Evolutionary conservation across 352 stramenopile species (phyloP).

Genomic region (Phytophthora europaea): DNA sequence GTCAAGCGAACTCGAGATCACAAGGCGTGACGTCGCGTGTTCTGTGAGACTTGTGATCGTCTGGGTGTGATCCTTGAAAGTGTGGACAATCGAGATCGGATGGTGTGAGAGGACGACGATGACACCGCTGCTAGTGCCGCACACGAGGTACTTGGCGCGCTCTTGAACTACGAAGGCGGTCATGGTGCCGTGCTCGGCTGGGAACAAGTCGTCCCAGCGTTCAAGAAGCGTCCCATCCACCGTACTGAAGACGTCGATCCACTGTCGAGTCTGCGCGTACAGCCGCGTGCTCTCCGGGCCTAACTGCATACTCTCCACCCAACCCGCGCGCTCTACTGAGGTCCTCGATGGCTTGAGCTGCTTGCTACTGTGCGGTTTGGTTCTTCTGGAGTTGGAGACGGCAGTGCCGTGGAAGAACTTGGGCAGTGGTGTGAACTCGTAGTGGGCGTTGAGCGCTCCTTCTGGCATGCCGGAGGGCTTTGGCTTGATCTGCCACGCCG

Average conservation of each 20-base stretch:
- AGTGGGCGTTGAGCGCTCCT: slow-evolving; percentile 60
- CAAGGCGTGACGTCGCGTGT: slow-evolving; percentile 57
- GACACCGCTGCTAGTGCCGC: slow-evolving; percentile 61
- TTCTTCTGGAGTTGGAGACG: slow-evolving; percentile 7
- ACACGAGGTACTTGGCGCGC: slow-evolving; percentile 75
- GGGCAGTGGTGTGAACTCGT: slow-evolving; percentile 60
- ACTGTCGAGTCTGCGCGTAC: slow-evolving; percentile 61
- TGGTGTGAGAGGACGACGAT: slow-evolving; percentile 71
- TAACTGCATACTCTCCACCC: slow-evolving; percentile 67
- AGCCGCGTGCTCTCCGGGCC: slow-evolving; percentile 47
- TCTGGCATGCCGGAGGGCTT: slow-evolving; percentile 41
- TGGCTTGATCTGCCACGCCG: slow-evolving; percentile 68
- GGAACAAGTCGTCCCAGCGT: slow-evolving; percentile 62
- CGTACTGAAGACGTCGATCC: slow-evolving; percentile 67
- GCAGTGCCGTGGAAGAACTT: slow-evolving; percentile 56
- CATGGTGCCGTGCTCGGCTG: slow-evolving; percentile 63
- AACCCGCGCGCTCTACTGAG: slow-evolving; percentile 28
- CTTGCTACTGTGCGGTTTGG: slow-evolving; percentile 22
- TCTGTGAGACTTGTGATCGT: slow-evolving; percentile 63
- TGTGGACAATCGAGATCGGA: slow-evolving; percentile 62
- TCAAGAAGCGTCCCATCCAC: slow-evolving; percentile 59
- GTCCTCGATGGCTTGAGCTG: slow-evolving; percentile 21
- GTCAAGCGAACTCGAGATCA: slow-evolving; percentile 81
- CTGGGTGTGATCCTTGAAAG: slow-evolving; percentile 81
- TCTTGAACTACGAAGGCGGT: slow-evolving; percentile 75